Evolutionary conservation across 1,284 basidiomycete genomes (phyloP), one percentile per base, ranked within the genome.

Genomic region (Sanghuangporus weigelae): DNA sequence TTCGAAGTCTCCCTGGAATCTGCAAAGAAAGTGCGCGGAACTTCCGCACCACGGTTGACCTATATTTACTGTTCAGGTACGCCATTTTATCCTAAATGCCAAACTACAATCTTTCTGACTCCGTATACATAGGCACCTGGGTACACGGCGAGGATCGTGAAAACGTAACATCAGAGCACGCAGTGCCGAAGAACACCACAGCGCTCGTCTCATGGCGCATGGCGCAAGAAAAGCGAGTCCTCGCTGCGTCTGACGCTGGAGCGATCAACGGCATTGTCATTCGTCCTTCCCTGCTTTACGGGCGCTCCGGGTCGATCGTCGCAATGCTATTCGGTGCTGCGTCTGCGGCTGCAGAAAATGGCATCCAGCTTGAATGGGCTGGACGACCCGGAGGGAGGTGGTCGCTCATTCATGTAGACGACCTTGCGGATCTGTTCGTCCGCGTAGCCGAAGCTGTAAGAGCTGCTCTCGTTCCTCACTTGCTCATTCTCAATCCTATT

Each of bases 221-320:
- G 0, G 71, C 55, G 19, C 62, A 74, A 23, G 79, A 82, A 66
- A 75, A 78, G 67, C 64, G 64, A 19, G 71, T 80, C n/a, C 64
- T 75, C 49, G 67, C 49, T 3, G 69, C 73, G 63, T 50, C 70
- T 0, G 67, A 70, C 12, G 7, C 53, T 2, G 53, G 53, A n/a
- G 16, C 14, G n/a, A 63, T 84, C 10, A 78, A 81, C 64, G 82
- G 81, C 1, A 80, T 83, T 64, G 81, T 84, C 59, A 74, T 84
- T 40, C 77, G 83, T 3, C 81, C 82, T 0, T 70, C 76, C 0
- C 63, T 82, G 31, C 62, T 84, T 11, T 84, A 83, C 64, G 82
- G 83, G 0, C 74, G 75, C 39, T 71, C 73, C n/a, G 81, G 74
- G 1, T 81, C 80, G 7, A 64, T 81, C 14, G 65, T 79, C 12